Evolutionary conservation across 148 eudicot genomes (phyloP).

Genomic region (Pharnaceum exiguum): DNA sequence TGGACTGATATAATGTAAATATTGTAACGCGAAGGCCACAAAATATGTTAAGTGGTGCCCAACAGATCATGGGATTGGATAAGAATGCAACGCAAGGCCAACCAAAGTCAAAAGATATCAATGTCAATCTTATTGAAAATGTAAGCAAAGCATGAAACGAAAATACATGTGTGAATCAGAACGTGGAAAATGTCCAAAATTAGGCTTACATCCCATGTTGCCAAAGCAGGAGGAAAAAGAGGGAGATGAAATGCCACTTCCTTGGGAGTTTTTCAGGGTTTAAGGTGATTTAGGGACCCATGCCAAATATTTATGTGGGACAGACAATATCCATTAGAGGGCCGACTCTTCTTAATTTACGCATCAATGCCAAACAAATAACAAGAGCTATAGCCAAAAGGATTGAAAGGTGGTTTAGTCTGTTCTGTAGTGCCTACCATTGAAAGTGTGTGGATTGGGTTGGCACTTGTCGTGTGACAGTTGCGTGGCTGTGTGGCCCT

Average conservation of each 20-base stretch:
- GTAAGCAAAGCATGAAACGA: neutral
- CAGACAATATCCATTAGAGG: slow-evolving; percentile 1
- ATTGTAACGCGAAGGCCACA: too few species aligned
- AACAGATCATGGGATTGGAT: too few species aligned
- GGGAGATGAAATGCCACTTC: neutral
- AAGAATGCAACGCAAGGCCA: too few species aligned
- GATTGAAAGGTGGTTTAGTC: neutral
- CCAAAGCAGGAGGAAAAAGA: neutral
- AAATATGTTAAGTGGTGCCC: too few species aligned
- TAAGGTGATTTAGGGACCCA: neutral
- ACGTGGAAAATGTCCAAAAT: slow-evolving; percentile 6
- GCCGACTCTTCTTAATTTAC: neutral
- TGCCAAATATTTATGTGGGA: neutral
- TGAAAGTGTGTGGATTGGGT: neutral
- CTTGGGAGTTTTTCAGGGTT: neutral
- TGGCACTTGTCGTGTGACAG: slow-evolving; percentile 22
- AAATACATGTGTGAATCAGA: neutral
- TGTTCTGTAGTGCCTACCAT: neutral
- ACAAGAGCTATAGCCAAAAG: too few species aligned
- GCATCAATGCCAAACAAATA: neutral
- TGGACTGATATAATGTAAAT: too few species aligned
- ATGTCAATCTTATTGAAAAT: too few species aligned
- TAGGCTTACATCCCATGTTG: slow-evolving; percentile 7
- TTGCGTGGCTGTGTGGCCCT: slow-evolving; percentile 11
- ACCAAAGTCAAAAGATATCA: too few species aligned